Evolutionary conservation across 176 grass and related monocot genomes (phyloP).

Genomic region (Chrysopogon serrulatus): DNA sequence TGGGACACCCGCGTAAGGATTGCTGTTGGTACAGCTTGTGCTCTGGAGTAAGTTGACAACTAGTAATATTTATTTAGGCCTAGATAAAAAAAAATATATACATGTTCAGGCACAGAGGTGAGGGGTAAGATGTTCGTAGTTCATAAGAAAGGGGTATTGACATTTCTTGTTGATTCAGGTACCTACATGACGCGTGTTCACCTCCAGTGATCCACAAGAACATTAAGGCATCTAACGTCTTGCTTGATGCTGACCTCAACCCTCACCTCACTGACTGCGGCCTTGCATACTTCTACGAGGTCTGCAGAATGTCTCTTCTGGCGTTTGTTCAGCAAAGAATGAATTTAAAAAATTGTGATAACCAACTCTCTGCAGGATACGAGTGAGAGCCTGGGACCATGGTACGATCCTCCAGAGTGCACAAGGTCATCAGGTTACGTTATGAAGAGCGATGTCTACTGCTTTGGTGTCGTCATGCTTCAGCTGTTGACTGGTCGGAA

Average conservation of each 20-base stretch:
- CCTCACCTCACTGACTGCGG: constrained; percentile 67
- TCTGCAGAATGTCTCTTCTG: constrained; percentile 19
- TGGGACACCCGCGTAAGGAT: constrained; percentile 96
- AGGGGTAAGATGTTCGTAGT: neutral
- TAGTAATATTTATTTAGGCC: constrained; percentile 3
- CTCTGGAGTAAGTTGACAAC: constrained; percentile 80
- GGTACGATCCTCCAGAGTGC: constrained; percentile 75
- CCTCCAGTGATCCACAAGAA: constrained; percentile 85
- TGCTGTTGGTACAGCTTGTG: constrained; percentile 79
- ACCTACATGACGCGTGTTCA: constrained; percentile 84
- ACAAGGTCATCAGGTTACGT: constrained; percentile 52
- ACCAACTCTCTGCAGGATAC: constrained; percentile 50
- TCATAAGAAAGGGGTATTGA: neutral
- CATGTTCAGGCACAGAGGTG: neutral
- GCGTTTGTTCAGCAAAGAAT: neutral
- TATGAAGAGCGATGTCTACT: constrained; percentile 85
- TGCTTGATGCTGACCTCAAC: constrained; percentile 85
- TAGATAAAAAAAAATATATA: neutral
- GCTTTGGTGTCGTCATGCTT: constrained; percentile 81
- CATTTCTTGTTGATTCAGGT: constrained; percentile 38
- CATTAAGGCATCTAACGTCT: constrained; percentile 83
- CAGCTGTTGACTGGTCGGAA: constrained; percentile 86
- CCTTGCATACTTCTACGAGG: constrained; percentile 69
- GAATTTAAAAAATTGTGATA: neutral
- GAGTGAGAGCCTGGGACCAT: constrained; percentile 65